A percentile compares a stretch with the other conserved stretches of the same genome.
Evolutionary conservation across 2,329 filamentous ascomycete genomes (phyloP).

Genomic region (Emericellopsis atlantica): DNA sequence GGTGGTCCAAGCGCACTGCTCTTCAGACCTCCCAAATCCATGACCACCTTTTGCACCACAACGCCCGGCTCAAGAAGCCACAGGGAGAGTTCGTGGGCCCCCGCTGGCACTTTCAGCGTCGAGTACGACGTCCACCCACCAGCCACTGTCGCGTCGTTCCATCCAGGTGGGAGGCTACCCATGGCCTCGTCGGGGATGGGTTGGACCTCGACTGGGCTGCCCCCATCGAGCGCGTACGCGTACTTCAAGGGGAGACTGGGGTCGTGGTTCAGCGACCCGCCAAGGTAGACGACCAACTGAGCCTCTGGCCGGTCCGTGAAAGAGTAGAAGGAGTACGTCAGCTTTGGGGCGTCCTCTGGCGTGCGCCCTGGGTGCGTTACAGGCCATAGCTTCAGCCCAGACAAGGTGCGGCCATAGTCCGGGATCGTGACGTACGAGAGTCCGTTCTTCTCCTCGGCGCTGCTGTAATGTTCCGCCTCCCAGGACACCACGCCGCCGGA

Average conservation of each 20-base stretch:
- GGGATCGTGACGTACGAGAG: constrained; percentile 12
- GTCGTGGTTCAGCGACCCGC: constrained; percentile 15
- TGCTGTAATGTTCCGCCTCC: constrained; percentile 13
- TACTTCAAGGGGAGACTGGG: constrained; percentile 12
- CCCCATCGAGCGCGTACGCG: constrained; percentile 11
- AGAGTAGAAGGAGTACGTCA: constrained; percentile 12
- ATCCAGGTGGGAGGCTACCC: constrained; percentile 8
- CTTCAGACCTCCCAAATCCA: constrained; percentile 16
- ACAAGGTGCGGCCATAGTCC: constrained; percentile 15
- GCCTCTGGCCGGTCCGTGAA: constrained; percentile 7
- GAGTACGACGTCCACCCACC: constrained; percentile 11
- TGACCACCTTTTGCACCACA: constrained; percentile 16
- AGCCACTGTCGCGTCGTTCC: constrained; percentile 13
- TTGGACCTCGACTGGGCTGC: constrained; percentile 3
- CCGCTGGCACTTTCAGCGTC: constrained; percentile 6
- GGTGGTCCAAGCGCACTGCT: constrained; percentile 15
- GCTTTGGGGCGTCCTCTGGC: constrained; percentile 7
- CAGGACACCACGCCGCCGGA: constrained; percentile 12
- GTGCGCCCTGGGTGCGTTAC: constrained; percentile 7
- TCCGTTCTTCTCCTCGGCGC: constrained; percentile 5
- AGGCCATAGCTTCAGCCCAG: constrained; percentile 11
- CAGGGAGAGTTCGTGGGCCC: constrained; percentile 12
- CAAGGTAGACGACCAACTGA: constrained; percentile 13
- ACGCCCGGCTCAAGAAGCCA: constrained; percentile 17
- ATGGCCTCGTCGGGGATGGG: constrained; percentile 9